These are phyloP conservation scores for Nannochloropsis granulata DNA, from an alignment of 108 stramenopile genomes.

Conservation along the genomic window DNA sequence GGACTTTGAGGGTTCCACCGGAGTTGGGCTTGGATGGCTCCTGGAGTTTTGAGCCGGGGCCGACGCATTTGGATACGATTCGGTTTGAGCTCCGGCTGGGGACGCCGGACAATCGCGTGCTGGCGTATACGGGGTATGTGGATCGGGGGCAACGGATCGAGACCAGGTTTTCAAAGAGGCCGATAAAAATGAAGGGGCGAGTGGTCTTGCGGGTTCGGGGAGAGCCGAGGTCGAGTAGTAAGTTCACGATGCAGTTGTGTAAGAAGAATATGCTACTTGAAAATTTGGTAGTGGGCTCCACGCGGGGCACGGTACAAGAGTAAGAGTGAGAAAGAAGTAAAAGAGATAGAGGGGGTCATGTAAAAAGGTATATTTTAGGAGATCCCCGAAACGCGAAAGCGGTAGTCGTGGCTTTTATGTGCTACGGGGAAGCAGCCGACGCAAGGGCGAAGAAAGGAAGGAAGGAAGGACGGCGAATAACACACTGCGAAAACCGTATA, in stretches of 20 bases:
- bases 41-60: constrained; percentile 19
- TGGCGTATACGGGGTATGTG: constrained; percentile 24
- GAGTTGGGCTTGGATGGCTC: constrained; percentile 3
- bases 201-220: background rate
- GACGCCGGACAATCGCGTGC: background rate
- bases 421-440: too few species aligned
- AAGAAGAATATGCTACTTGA: background rate
- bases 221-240: background rate
- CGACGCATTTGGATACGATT: constrained; percentile 23
- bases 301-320: background rate
- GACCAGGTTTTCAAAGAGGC: constrained; percentile 12
- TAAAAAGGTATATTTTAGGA: too few species aligned
- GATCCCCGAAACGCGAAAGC: too few species aligned
- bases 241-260: background rate
- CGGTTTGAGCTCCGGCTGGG: constrained; percentile 3
- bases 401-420: too few species aligned
- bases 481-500: too few species aligned
- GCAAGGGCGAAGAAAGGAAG: too few species aligned
- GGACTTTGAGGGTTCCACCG: constrained; percentile 1
- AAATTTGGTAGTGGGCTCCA: background rate
- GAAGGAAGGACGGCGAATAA: too few species aligned
- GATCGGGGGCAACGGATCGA: constrained; percentile 23
- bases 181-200: constrained; percentile 4
- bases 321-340: background rate
- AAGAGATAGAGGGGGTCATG: too few species aligned